Percentiles rank a stretch among this genome's conserved stretches.
Conservation (phyloP, 1,139 yeast genomes). For the Taiozyma sp. region DNA sequence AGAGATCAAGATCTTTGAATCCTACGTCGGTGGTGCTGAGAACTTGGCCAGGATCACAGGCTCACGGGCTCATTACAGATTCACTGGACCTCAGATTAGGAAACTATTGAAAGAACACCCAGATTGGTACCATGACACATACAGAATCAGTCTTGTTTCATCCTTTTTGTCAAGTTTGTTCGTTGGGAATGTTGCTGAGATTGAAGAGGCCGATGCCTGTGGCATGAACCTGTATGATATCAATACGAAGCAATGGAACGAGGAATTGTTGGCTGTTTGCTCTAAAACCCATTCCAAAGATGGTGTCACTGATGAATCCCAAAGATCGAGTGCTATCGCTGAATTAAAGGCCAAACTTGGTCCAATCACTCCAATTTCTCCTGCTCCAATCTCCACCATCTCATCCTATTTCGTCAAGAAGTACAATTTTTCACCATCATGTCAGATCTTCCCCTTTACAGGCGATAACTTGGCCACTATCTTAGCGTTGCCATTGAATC, state of each 20-base stretch:
- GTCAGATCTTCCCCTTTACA: conserved; percentile 66
- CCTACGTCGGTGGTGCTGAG: conserved; percentile 56
- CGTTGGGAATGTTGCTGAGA: conserved; percentile 53
- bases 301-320: conserved; percentile 36
- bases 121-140: conserved; percentile 49
- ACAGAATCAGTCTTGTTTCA: conserved; percentile 68
- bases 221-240: conserved; percentile 88
- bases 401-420: conserved; percentile 54
- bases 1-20: conserved; percentile 62
- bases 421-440: conserved; percentile 53
- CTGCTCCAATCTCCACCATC: conserved; percentile 37
- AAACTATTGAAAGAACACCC: conserved; percentile 57
- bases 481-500: conserved; percentile 68
- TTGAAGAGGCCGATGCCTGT: conserved; percentile 86
- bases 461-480: conserved; percentile 93
- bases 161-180: conserved; percentile 71
- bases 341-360: conserved; percentile 26
- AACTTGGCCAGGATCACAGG: conserved; percentile 68
- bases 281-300: conserved; percentile 28
- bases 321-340: conserved; percentile 18
- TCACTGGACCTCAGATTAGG: conserved; percentile 86
- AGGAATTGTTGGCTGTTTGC: conserved; percentile 38
- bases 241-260: conserved; percentile 43
- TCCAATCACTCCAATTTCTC: conserved; percentile 34
- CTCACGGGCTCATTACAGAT: conserved; percentile 82